These are phyloP conservation scores for Lathyrus sativus DNA, from an alignment of 306 rosid species.

Conservation along the genomic window DNA sequence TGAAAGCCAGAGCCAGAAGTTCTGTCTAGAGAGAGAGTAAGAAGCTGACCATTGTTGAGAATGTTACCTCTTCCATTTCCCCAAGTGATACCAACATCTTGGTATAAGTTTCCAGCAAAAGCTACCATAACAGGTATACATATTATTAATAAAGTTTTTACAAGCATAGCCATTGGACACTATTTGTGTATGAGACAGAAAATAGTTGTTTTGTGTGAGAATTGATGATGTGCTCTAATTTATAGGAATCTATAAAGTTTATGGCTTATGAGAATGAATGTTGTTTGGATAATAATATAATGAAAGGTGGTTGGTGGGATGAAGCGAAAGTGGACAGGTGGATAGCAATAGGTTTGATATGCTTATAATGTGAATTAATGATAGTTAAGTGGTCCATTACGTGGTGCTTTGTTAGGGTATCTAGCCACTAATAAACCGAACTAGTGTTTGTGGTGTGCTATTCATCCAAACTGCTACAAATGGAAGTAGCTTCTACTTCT, in stretches of 20 bases:
- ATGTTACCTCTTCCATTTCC: slow-evolving; percentile 66
- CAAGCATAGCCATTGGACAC: neutral
- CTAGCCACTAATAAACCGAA: slow-evolving; percentile 15
- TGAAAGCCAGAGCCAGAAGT: slow-evolving; percentile 77
- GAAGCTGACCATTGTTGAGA: slow-evolving; percentile 56
- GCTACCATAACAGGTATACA: slow-evolving; percentile 24
- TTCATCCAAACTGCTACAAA: slow-evolving; percentile 30
- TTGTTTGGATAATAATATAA: slow-evolving; percentile 27
- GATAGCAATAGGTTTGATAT: slow-evolving; percentile 33
- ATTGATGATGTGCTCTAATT: slow-evolving; percentile 25
- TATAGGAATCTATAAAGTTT: slow-evolving; percentile 16
- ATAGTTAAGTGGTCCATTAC: slow-evolving; percentile 44
- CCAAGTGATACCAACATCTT: slow-evolving; percentile 65
- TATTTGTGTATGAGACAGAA: no score
- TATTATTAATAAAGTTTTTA: slow-evolving; percentile 18
- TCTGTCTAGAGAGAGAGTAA: slow-evolving; percentile 65
- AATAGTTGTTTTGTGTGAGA: no score
- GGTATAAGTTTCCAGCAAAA: slow-evolving; percentile 44
- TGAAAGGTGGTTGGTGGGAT: slow-evolving; percentile 38
- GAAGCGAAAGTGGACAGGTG: slow-evolving; percentile 41
- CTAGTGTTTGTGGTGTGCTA: neutral
- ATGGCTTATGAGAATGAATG: slow-evolving; percentile 30
- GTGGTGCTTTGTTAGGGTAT: slow-evolving; percentile 26
- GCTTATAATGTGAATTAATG: slow-evolving; percentile 8
- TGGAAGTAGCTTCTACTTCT: neutral